phyloP scores from a whole-genome alignment of 2,329 filamentous ascomycete genomes.

The Colletotrichum lupini region DNA sequence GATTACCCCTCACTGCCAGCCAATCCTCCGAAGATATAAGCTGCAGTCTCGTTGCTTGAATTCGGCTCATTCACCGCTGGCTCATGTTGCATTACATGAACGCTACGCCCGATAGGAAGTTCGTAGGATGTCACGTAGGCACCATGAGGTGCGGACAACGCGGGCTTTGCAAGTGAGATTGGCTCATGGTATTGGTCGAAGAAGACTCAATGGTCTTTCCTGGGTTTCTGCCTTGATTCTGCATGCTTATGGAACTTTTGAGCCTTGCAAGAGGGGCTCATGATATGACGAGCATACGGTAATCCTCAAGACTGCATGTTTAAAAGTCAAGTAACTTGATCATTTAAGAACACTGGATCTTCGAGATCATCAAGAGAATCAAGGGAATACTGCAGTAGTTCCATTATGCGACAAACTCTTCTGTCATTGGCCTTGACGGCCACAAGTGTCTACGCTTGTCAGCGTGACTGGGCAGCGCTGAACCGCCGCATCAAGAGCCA shows the following conservation, averaged over 20 bases:
- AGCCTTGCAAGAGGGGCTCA: neutral
- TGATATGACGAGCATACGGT: neutral
- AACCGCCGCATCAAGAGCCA: slow-evolving; percentile 9
- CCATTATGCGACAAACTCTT: neutral
- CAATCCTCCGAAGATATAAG: neutral
- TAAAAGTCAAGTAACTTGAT: too few species aligned
- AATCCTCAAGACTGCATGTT: neutral
- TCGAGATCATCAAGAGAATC: neutral
- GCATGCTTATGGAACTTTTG: neutral
- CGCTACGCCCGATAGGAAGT: slow-evolving; percentile 22
- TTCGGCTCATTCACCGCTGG: slow-evolving; percentile 10
- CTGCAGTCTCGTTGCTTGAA: neutral
- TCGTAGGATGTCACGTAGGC: neutral
- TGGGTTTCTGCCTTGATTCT: neutral
- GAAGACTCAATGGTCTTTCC: neutral
- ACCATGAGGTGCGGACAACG: neutral
- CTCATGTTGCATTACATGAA: slow-evolving; percentile 13
- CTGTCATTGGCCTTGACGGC: neutral
- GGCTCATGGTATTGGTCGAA: neutral
- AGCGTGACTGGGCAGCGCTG: slow-evolving; percentile 17
- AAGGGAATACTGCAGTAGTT: neutral
- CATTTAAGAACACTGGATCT: too few species aligned
- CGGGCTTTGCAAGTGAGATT: neutral
- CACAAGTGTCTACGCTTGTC: slow-evolving; percentile 9
- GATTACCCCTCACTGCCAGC: slow-evolving; percentile 1